phyloP scores from a whole-genome alignment of 305 asterid genomes.

The Petunia hybrid region DNA sequence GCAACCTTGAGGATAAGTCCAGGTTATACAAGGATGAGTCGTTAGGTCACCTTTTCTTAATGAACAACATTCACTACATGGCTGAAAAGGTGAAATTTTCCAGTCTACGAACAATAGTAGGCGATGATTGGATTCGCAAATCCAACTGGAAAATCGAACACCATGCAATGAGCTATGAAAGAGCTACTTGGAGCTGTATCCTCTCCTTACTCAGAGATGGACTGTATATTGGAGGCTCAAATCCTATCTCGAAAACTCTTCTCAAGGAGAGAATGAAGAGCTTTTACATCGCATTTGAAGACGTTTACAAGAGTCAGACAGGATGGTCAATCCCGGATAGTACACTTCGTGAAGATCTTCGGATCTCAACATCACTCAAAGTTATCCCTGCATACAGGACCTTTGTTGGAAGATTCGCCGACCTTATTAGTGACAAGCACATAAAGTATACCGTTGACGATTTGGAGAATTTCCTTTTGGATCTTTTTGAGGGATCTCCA shows the following conservation, averaged over 20 bases:
- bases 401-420: conserved; percentile 76
- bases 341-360: conserved; percentile 83
- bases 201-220: conserved; percentile 74
- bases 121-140: conserved; percentile 84
- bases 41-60: conserved; percentile 73
- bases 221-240: conserved; percentile 69
- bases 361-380: conserved; percentile 83
- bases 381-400: conserved; percentile 91
- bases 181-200: conserved; percentile 94
- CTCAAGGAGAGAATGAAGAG: conserved; percentile 79
- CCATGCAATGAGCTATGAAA: conserved; percentile 83
- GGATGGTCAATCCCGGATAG: conserved; percentile 77
- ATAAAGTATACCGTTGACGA: conserved; percentile 88
- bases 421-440: conserved; percentile 75
- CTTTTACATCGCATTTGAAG: conserved; percentile 86
- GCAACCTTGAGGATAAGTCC: conserved; percentile 74
- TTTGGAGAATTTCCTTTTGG: conserved; percentile 66
- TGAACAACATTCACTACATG: conserved; percentile 94
- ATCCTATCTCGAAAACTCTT: conserved; percentile 61
- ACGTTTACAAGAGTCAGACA: conserved; percentile 90
- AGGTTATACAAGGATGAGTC: conserved; percentile 89
- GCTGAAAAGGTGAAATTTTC: conserved; percentile 77
- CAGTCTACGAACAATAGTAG: conserved; percentile 66
- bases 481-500: conserved; percentile 87
- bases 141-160: conserved; percentile 87